Evolutionary conservation across 345 rosid species (phyloP).

Genomic region (Microcos paniculata): DNA sequence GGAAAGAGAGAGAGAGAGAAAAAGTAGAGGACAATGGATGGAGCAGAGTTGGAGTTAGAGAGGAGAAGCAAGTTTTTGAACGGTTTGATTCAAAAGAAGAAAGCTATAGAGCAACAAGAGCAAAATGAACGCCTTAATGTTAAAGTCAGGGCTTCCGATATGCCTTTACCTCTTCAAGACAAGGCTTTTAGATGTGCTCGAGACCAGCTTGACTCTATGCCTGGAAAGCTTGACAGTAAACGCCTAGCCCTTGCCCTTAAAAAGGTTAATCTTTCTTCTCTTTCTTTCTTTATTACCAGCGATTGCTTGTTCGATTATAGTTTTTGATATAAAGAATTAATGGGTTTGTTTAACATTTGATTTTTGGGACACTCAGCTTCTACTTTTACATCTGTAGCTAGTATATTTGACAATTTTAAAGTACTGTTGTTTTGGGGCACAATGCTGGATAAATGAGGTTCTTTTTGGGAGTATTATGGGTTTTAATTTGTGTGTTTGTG

Average conservation of each 20-base stretch:
- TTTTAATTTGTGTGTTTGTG: not conserved
- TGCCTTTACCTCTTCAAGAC: constrained; percentile 68
- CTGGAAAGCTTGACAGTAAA: constrained; percentile 82
- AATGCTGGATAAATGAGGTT: not conserved
- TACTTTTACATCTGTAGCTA: not conserved
- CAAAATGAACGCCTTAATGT: constrained; percentile 53
- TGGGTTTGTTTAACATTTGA: not conserved
- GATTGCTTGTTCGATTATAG: not conserved
- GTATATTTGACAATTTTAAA: not conserved
- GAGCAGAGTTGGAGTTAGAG: constrained; percentile 86
- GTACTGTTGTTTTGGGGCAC: not conserved
- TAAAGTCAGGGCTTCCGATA: constrained; percentile 84
- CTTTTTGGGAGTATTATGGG: not conserved
- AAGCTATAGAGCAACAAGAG: constrained; percentile 62
- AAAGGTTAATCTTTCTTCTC: constrained; percentile 47
- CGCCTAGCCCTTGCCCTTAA: constrained; percentile 89
- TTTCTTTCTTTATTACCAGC: not conserved
- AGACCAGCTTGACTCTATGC: constrained; percentile 70
- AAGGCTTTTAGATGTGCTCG: constrained; percentile 78
- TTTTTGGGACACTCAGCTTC: not conserved
- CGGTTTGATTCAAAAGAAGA: constrained; percentile 91
- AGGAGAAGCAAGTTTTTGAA: constrained; percentile 84
- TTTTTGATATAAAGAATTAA: not conserved
- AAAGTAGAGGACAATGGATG: constrained; percentile 48
- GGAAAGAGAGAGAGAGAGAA: constrained; percentile 7